Conservation (phyloP, 1,139 yeast genomes). For the Pichia sp. region DNA sequence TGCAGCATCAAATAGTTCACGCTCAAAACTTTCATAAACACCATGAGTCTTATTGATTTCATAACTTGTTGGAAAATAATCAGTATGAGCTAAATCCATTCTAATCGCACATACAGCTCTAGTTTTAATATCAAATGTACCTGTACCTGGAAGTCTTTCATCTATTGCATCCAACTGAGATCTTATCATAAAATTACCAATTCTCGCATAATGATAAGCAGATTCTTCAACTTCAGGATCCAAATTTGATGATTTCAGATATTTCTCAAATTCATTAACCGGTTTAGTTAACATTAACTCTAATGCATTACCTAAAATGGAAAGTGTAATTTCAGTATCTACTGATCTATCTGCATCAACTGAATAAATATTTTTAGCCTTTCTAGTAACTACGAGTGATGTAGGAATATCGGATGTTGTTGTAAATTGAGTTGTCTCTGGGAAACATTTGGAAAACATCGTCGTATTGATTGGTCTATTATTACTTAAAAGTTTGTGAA, state of each 20-base stretch:
- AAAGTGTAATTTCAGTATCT: conserved; percentile 64
- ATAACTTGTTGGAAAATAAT: conserved; percentile 49
- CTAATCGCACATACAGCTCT: conserved; percentile 86
- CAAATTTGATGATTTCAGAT: conserved; percentile 14
- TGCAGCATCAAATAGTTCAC: conserved; percentile 71
- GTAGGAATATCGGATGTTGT: conserved; percentile 33
- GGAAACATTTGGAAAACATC: conserved; percentile 39
- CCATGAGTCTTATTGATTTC: conserved; percentile 59
- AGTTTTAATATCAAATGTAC: conserved; percentile 87
- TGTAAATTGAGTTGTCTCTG: conserved; percentile 29
- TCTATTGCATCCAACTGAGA: conserved; percentile 89
- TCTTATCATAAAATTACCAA: conserved; percentile 68
- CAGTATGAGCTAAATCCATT: conserved; percentile 64
- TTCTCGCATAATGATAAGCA: conserved; percentile 62
- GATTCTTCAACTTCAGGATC: conserved; percentile 16
- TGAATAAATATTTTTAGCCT: conserved; percentile 40
- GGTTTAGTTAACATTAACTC: conserved; percentile 67
- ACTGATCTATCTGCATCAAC: conserved; percentile 65
- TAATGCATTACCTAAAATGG: conserved; percentile 69
- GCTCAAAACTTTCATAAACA: conserved; percentile 64
- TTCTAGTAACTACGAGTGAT: conserved; percentile 34
- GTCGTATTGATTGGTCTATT: conserved; percentile 43
- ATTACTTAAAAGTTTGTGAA: conserved; percentile 64
- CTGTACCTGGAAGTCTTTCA: conserved; percentile 74
- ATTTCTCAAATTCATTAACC: conserved; percentile 26